Evolutionary conservation across 202 grass and related monocot genomes (phyloP).

Genomic region (Dendrocalamus latiflorus): DNA sequence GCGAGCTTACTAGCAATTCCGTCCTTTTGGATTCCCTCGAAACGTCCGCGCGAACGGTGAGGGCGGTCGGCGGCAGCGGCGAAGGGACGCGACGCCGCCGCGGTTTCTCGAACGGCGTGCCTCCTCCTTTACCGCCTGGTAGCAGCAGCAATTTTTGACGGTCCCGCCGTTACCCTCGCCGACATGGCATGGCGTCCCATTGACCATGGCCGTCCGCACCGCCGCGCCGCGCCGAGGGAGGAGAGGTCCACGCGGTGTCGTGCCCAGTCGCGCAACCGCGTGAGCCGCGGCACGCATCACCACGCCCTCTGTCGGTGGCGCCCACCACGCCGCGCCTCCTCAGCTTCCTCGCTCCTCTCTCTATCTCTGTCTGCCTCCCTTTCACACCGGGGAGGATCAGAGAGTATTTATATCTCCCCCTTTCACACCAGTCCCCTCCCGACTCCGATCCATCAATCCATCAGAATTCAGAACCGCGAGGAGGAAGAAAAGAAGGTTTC

Average conservation of each 20-base stretch:
- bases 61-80: background rate
- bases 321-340: background rate
- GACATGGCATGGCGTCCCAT: conserved; percentile 12
- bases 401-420: conserved; percentile 16
- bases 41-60: background rate
- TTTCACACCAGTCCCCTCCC: conserved; percentile 43
- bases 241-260: conserved; percentile 48
- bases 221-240: background rate
- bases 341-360: background rate
- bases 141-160: background rate
- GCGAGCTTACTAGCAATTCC: background rate
- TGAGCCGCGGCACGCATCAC: conserved; percentile 24
- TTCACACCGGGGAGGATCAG: background rate
- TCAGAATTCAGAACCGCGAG: background rate
- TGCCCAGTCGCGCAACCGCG: conserved; percentile 44
- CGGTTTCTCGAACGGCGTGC: background rate
- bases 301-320: background rate
- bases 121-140: background rate
- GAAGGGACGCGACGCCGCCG: background rate
- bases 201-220: background rate
- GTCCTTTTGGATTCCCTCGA: too few relatives aligned
- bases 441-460: background rate
- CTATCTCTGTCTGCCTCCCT: too few relatives aligned
- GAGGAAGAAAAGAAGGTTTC: too few relatives aligned
- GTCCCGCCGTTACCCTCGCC: background rate